Base-by-base conservation (phyloP, 345 rosid species). In the Cardamine resedifolia region DNA sequence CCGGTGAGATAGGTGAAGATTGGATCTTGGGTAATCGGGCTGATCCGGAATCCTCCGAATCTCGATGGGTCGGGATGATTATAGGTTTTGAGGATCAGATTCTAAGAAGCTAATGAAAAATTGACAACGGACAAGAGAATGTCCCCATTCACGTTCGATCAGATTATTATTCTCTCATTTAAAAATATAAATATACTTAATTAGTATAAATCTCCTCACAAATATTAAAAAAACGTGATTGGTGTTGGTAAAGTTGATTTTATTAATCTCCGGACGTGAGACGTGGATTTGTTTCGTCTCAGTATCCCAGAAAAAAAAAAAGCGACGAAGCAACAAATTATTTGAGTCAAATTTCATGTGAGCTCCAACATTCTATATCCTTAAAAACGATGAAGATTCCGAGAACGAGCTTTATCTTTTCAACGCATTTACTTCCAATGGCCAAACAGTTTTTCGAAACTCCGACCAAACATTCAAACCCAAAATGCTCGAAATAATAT, bases 61-160 rank as follows among this genome's bases (percentile, higher is more conserved):
- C 30, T 61, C 14, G 63, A 52, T 39, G 79, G 71, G 73, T 76
- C 52, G 76, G 21, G 33, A 62, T 64, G 77, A 55, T 58, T 74
- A 30, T 66, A 59, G 73, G 62, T 58, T 65, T 65, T 16, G 74
- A 58, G 11, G 65, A 58, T 4, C 41, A 50, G 47, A 5, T 60
- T 38, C 24, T 51, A 7, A n/a, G 2, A 10, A 50, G 21, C 7
- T 50, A 6, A n/a, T 6, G 19, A 51, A 28, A 45, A n/a, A 11
- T 8, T 47, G 59, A 73, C 34, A 58, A 58, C 78, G 72, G 72
- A 74, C 71, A 18, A 52, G 55, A 49, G 61, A 66, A 66, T 58
- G 72, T 66, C 66, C 28, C 4, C 2, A 7, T 63, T 39, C 28
- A 41, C 55, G 70, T 53, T 43, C 11, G 47, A 43, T 72, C 12